Evolutionary conservation across 805 yeast species (phyloP).

Genomic region (Pichia eremophila): DNA sequence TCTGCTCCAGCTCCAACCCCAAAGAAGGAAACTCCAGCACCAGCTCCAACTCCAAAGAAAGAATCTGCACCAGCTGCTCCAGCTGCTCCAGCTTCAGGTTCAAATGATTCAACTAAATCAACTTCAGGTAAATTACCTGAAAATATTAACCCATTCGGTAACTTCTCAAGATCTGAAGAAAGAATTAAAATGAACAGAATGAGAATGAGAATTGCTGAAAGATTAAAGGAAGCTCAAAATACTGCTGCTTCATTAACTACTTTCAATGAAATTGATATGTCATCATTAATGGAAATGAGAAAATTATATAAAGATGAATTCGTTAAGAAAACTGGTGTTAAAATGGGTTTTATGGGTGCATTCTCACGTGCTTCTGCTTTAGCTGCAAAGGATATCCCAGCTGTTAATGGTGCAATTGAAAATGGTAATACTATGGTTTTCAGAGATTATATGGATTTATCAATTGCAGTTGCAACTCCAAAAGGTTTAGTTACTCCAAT

Average conservation of each 20-base stretch:
- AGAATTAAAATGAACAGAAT: slow-evolving; percentile 98
- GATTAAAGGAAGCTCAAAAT: slow-evolving; percentile 98
- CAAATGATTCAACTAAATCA: slow-evolving; percentile 11
- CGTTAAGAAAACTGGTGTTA: slow-evolving; percentile 85
- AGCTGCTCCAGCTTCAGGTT: slow-evolving; percentile 20
- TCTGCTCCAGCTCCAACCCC: slow-evolving; percentile 18
- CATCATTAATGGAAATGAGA: slow-evolving; percentile 84
- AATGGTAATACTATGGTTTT: slow-evolving; percentile 85
- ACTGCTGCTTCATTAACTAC: slow-evolving; percentile 97
- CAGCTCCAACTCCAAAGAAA: slow-evolving; percentile 20
- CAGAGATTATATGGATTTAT: slow-evolving; percentile 93
- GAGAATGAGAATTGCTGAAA: slow-evolving; percentile 97
- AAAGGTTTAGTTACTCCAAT: slow-evolving; percentile 98
- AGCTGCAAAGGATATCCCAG: slow-evolving; percentile 91
- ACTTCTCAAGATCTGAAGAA: slow-evolving; percentile 77
- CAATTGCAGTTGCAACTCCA: slow-evolving; percentile 97
- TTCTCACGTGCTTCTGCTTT: slow-evolving; percentile 88
- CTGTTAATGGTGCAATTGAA: slow-evolving; percentile 92
- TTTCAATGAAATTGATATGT: slow-evolving; percentile 97
- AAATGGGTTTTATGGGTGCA: slow-evolving; percentile 98
- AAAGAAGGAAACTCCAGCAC: slow-evolving; percentile 16
- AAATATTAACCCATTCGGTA: slow-evolving; percentile 25
- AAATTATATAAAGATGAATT: slow-evolving; percentile 95
- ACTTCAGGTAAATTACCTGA: slow-evolving; percentile 25
- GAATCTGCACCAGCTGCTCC: slow-evolving; percentile 14